These are phyloP conservation scores for Beauveria brongniartii DNA, from an alignment of 2,329 filamentous ascomycete genomes.

Conservation along the genomic window DNA sequence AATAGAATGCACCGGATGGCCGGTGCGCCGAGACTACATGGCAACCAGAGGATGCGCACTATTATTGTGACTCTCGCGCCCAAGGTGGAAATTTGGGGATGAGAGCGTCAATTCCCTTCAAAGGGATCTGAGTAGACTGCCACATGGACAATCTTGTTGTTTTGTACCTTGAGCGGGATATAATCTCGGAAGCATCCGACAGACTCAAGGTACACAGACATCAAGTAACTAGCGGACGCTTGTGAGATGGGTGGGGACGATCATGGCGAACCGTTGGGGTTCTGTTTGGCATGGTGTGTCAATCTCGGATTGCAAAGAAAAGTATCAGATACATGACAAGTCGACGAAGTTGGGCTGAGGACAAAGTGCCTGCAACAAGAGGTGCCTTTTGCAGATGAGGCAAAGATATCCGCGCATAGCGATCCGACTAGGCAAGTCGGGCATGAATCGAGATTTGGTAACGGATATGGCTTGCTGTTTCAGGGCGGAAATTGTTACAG, in stretches of 20 bases:
- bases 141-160: not conserved
- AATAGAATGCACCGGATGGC: too few relatives aligned
- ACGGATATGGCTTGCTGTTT: not conserved
- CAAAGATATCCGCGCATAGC: not conserved
- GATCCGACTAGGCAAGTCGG: not conserved
- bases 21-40: too few relatives aligned
- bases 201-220: not conserved
- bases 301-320: not conserved
- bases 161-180: not conserved
- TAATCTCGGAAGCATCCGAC: conserved; percentile 3
- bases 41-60: not conserved
- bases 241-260: not conserved
- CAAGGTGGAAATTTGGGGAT: too few relatives aligned
- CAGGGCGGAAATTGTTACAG: not conserved
- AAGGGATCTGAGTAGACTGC: not conserved
- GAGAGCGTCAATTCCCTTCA: not conserved
- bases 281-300: not conserved
- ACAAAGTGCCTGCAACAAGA: not conserved
- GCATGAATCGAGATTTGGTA: not conserved
- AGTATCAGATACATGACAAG: not conserved
- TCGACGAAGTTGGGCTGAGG: not conserved
- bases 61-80: not conserved
- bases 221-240: conserved; percentile 2
- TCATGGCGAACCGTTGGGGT: not conserved
- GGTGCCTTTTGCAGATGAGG: not conserved